Evolutionary conservation across 768 basidiomycete species (phyloP), one percentile per base, ranked within the genome.

Genomic region (Paxillus rubicundulus): DNA sequence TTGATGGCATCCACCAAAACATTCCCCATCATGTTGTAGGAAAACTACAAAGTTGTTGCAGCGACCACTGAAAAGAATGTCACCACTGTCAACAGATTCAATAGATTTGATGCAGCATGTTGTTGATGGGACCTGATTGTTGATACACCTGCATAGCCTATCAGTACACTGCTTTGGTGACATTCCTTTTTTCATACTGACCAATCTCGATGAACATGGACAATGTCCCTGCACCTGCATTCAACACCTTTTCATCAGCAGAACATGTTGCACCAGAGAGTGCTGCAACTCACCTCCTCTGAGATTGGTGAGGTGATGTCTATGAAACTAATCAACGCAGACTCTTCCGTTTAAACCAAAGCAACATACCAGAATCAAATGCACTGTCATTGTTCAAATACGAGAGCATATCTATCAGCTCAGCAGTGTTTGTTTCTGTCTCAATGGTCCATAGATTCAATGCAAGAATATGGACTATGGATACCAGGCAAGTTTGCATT

Each of bases 51-150:
- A 6, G 77, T 77, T 28, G 72, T 73, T 45, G 80, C 78, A 2
- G 78, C 79, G 50, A 80, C 80, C 30, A 77, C 78, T 20, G 75
- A 77, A 62, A 80, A 81, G 66, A 80, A 81, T 16, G 78, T 80
- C 32, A 80, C 77, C 9, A 80, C 78, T 3, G 78, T 81, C 50
- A 75, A 78, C 48, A 80, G 57, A 61, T 80, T 81, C 45, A 80
- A 57, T 30, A 80, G 61, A 53, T 80, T 80, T 20, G 68, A 60
- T 5, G 77, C 76, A 45, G 72, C 76, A 47, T 81, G 80, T 51
- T 79, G 75, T 53, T 80, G 78, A 47, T 78, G 78, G 57, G 78
- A 78, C 33, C 78, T 72, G 58, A 81, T 81, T 32, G 80, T 78
- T 44, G 79, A 78, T 7, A 81, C 78, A 60, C 78, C 78, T 79